Percentiles rank a stretch among this genome's conserved stretches.
Evolutionary conservation across 352 stramenopile species (phyloP).

Genomic region (Phytophthora ohioensis): DNA sequence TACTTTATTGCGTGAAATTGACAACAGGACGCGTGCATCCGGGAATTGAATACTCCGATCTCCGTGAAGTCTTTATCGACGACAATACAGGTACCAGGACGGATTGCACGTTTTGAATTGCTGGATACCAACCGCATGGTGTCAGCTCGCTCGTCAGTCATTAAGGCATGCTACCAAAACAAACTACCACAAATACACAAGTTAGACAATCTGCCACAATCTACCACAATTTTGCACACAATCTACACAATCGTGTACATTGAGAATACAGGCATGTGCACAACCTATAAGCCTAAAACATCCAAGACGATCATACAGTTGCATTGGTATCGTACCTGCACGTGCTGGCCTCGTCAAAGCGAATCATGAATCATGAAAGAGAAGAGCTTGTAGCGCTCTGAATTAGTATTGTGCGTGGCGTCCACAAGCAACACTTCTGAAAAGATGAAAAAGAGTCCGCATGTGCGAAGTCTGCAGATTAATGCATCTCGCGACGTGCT

Average conservation of each 20-base stretch:
- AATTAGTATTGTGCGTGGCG: slow-evolving; percentile 19
- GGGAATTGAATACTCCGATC: slow-evolving; percentile 19
- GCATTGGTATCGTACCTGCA: slow-evolving; percentile 13
- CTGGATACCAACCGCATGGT: slow-evolving; percentile 3
- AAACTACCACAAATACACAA: slow-evolving; percentile 4
- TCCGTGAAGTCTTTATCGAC: slow-evolving; percentile 40
- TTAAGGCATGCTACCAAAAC: slow-evolving; percentile 6
- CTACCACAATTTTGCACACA: background rate
- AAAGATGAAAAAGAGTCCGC: background rate
- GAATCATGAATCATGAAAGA: slow-evolving; percentile 30
- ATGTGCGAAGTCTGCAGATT: background rate
- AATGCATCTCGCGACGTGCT: background rate
- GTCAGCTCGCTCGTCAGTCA: slow-evolving; percentile 11
- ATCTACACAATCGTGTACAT: background rate
- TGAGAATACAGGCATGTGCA: too few species aligned
- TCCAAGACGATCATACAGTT: background rate
- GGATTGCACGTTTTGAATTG: slow-evolving; percentile 27
- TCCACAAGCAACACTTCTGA: slow-evolving; percentile 13
- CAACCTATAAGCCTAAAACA: too few species aligned
- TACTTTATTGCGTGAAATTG: slow-evolving; percentile 36
- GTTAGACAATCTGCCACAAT: slow-evolving; percentile 1
- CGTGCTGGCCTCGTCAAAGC: slow-evolving; percentile 17
- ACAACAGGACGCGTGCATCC: slow-evolving; percentile 13
- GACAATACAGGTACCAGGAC: slow-evolving; percentile 15
- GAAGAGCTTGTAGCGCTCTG: slow-evolving; percentile 23